A percentile compares a stretch with the other conserved stretches of the same genome.
phyloP scores from a whole-genome alignment of 129 eudicot genomes.

The Dittrichia graveolens region DNA sequence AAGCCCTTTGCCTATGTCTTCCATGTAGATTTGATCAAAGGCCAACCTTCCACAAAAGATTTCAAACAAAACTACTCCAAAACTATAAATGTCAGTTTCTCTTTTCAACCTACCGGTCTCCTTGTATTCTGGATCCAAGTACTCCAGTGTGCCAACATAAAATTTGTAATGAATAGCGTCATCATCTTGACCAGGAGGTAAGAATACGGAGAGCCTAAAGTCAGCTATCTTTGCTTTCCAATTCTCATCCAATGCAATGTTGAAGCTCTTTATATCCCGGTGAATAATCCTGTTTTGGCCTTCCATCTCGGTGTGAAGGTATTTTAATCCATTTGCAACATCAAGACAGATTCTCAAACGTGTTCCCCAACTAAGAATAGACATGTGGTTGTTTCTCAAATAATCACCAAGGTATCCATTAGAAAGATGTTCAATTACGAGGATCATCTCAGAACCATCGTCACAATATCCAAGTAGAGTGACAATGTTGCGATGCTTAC shows the following conservation, averaged over 20 bases:
- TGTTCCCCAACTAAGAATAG: neutral
- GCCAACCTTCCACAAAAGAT: no score
- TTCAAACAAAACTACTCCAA: no score
- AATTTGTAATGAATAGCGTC: no score
- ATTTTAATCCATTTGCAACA: neutral
- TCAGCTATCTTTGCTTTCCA: neutral
- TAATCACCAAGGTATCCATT: neutral
- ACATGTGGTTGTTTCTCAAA: neutral
- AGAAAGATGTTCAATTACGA: neutral
- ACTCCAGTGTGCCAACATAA: no score
- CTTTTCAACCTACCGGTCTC: neutral
- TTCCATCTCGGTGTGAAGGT: neutral
- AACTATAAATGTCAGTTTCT: no score
- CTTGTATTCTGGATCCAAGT: neutral
- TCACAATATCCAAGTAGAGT: neutral
- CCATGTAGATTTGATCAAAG: no score
- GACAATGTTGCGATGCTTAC: neutral
- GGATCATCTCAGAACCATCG: neutral
- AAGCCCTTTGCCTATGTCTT: no score
- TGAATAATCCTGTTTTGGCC: neutral
- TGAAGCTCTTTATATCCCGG: neutral
- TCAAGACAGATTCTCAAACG: neutral
- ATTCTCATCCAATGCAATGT: neutral
- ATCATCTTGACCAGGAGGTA: neutral
- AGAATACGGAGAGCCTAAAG: neutral